phyloP scores from a whole-genome alignment of 768 basidiomycete genomes.

The Tricholoma hemisulphureum region DNA sequence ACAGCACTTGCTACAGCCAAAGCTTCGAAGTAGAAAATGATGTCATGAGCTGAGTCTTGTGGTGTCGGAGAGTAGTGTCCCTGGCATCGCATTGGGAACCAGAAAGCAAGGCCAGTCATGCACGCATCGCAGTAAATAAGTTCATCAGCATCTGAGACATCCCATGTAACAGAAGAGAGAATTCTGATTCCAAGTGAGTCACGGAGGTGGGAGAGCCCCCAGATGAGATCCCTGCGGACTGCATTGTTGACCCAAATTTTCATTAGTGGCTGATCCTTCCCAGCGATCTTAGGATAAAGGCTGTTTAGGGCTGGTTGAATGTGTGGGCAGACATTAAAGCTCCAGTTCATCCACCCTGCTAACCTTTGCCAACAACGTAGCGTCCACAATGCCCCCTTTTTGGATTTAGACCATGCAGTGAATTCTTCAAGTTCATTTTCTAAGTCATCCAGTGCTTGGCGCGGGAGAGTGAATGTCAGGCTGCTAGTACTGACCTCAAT shows the following conservation, averaged over 20 bases:
- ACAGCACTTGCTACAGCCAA: slow-evolving; percentile 1
- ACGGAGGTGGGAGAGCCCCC: slow-evolving; percentile 27
- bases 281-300: slow-evolving; percentile 30
- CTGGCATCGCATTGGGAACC: slow-evolving; percentile 3
- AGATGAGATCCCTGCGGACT: slow-evolving; percentile 24
- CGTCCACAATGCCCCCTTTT: neutral
- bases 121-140: too few relatives aligned
- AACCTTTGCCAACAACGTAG: slow-evolving; percentile 28
- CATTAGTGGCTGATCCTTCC: slow-evolving; percentile 12
- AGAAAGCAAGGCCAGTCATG: slow-evolving; percentile 28
- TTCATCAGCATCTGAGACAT: too few relatives aligned
- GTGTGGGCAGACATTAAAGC: slow-evolving; percentile 33
- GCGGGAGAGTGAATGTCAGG: slow-evolving; percentile 26
- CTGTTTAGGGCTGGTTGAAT: slow-evolving; percentile 25
- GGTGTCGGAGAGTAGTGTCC: slow-evolving; percentile 13
- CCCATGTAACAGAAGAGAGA: slow-evolving; percentile 19
- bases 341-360: slow-evolving; percentile 39
- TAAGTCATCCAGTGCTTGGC: slow-evolving; percentile 7
- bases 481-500: slow-evolving; percentile 33
- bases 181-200: slow-evolving; percentile 18
- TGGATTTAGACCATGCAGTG: neutral
- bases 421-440: slow-evolving; percentile 10
- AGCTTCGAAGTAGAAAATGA: slow-evolving; percentile 30
- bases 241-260: slow-evolving; percentile 24
- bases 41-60: too few relatives aligned